Base-by-base conservation (phyloP, 345 rosid genomes). In the Bruguiera sexangula region DNA sequence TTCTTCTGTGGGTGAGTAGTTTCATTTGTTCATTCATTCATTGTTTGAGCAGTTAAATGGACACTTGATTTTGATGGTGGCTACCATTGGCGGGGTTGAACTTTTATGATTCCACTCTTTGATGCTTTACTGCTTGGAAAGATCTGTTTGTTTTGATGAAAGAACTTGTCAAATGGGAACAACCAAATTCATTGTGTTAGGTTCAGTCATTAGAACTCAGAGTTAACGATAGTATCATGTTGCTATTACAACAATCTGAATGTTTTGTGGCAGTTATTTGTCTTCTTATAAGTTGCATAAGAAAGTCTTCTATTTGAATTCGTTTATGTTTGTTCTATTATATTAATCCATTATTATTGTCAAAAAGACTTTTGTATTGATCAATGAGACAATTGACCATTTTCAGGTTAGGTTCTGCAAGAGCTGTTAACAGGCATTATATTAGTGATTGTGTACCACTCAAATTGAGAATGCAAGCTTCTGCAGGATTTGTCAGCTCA, bases 401-500 rank as follows among this genome's bases (percentile, higher is more conserved):
- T 53, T 65, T 46, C 89, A 91, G 98, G 78, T 82, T 95, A 6
- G 99, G 98, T 55, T 95, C 99, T 69, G 98, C 99, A 30, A 88
- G 98, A 85, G 97, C 99, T 75, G 98, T 95, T 62, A 95, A 95
- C 79, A 73, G 99, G 68, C 92, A 97, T 50, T 95, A 92, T 70
- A 95, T 95, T 72, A 95, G 99, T 68, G 98, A 95, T 37, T 92
- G 97, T 73, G 99, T 92, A 39, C 97, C 99, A 16, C 75, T 85
- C 58, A 90, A 83, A 76, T 72, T 90, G 78, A 84, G 98, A 64
- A 83, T 95, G 99, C 96, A 90, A 75, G 97, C 99, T 74, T 95
- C 99, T 0, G 98, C 98, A 0, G 98, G 92, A 63, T 95, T 95
- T 84, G 99, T 95, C 66, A 92, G 96, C 79, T 98, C 99, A 62